Evolutionary conservation across 169 alveolate species (phyloP).

Genomic region (Babesia bovis): DNA sequence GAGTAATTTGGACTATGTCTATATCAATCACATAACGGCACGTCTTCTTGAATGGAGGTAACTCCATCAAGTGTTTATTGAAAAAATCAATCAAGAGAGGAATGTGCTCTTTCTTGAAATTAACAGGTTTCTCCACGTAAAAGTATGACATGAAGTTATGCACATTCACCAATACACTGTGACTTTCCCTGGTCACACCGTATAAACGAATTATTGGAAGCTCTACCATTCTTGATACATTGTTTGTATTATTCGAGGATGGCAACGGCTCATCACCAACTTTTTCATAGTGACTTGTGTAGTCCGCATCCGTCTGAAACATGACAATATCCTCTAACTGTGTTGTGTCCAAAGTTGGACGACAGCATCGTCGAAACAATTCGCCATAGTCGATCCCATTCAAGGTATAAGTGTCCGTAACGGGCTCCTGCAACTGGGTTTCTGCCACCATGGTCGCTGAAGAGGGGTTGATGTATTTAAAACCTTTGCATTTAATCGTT

Average conservation of each 20-base stretch:
- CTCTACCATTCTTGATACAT: constrained; percentile 17
- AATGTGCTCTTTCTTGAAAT: constrained; percentile 61
- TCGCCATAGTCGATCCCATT: neutral
- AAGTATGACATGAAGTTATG: constrained; percentile 73
- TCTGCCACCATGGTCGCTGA: constrained; percentile 5
- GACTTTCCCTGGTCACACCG: constrained; percentile 66
- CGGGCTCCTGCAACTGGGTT: constrained; percentile 26
- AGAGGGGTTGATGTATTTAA: too few species aligned
- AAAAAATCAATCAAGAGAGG: constrained; percentile 48
- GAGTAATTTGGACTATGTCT: constrained; percentile 66
- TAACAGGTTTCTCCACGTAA: constrained; percentile 71
- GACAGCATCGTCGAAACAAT: neutral
- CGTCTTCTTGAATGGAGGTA: constrained; percentile 69
- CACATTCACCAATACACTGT: constrained; percentile 68
- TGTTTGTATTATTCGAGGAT: neutral
- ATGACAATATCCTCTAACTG: constrained; percentile 24
- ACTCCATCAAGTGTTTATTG: constrained; percentile 62
- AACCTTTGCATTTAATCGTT: too few species aligned
- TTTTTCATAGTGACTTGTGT: constrained; percentile 25
- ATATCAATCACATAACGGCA: constrained; percentile 70
- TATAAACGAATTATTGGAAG: constrained; percentile 67
- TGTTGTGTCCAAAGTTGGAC: constrained; percentile 4
- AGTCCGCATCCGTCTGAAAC: constrained; percentile 66
- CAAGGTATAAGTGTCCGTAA: neutral
- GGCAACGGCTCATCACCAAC: neutral